Base-by-base conservation (phyloP, 176 grass and related monocot species). In the Eleusine coracana region DNA sequence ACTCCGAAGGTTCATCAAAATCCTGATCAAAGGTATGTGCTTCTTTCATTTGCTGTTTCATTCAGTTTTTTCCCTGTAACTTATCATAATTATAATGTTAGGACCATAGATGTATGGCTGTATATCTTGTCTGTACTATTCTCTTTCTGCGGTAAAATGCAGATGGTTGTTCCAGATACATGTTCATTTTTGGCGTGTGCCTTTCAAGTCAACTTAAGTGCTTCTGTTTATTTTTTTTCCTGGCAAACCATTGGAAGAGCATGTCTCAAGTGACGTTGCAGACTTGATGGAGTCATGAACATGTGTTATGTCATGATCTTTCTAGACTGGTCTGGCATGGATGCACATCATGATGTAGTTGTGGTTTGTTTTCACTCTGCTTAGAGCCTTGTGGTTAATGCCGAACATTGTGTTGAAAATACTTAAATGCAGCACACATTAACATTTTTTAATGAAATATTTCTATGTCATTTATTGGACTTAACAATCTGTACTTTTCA, bases 1-100 rank as follows among this genome's bases (percentile, higher is more conserved):
- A 36, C 37, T 73, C 50, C 20, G 11, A 86, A 73, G 21, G 73
- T 90, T 73, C 40, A 39, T 73, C 74, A 37, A 87, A 42, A 79
- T 10, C 5, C n/a, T 42, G 49, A 76, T 54, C 60, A 74, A 34
- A 25, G 88, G 84, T 86, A 74, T 9, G 42, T 78, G 79, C 83
- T 82, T 50, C 79, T 79, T 68, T 70, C 50, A 16, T 51, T 79
- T 44, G 5, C 13, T 60, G 29, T 59, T 70, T 21, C 50, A 52
- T 52, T 52, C 50, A 52, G 14, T 52, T 4, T 10, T 25, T 37
- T 37, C 66, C 14, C 23, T 61, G 8, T 51, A 51, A 62, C 27
- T 59, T 76, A 45, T 16, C 4, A 17, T 71, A 10, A 10, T 56
- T 75, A 15, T 48, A 72, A n/a, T 64, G 20, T 16, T 5, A 51